Conservation (phyloP, 148 eudicot genomes). For the Agrostemma githago region DNA sequence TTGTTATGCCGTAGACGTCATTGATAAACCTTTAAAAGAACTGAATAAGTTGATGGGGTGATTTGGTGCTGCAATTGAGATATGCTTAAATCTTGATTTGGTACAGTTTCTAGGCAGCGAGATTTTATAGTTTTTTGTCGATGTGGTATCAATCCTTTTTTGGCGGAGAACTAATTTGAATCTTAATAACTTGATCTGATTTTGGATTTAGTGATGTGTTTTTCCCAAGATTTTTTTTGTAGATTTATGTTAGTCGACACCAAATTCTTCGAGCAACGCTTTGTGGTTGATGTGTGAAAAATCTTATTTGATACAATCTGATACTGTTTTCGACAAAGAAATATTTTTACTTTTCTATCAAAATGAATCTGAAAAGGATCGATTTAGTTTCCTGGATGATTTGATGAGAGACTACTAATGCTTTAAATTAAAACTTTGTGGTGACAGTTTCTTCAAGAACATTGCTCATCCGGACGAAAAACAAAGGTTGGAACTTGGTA, state of each 20-base stretch:
- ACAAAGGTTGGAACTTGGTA: constrained; percentile 65
- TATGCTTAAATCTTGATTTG: background rate
- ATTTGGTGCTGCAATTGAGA: background rate
- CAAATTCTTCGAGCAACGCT: background rate
- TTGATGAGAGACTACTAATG: constrained; percentile 4
- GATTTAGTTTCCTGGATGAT: constrained; percentile 13
- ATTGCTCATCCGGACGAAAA: constrained; percentile 83
- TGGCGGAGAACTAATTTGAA: background rate
- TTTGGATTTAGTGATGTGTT: background rate
- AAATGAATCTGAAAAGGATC: constrained; percentile 15
- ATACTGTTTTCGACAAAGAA: background rate
- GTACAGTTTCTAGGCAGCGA: background rate
- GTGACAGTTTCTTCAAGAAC: constrained; percentile 55
- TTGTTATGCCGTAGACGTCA: background rate
- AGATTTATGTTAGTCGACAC: background rate
- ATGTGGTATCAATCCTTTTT: no score
- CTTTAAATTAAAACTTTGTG: background rate
- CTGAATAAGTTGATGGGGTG: background rate
- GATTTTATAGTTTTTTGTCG: background rate
- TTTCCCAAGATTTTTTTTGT: background rate
- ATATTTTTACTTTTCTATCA: background rate
- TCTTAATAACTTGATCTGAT: background rate
- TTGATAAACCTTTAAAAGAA: background rate
- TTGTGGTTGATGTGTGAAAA: constrained; percentile 4
- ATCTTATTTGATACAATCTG: background rate